A percentile compares a stretch with the other conserved stretches of the same genome.
Conservation (phyloP, 192 early-diverging fungal genomes). For the Allomyces javanicus region DNA sequence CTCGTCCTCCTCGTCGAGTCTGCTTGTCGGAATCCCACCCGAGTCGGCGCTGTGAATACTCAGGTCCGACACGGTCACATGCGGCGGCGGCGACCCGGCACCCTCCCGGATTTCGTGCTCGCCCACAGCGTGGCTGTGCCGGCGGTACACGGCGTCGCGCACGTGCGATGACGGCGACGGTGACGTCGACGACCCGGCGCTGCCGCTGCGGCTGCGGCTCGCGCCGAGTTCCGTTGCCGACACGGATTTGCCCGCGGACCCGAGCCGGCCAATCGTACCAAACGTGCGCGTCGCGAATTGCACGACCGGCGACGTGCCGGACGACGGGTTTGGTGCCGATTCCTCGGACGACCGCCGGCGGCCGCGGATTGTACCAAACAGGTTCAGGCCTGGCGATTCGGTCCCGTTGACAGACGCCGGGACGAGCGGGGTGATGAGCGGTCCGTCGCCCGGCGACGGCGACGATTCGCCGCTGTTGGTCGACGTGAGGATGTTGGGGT, state of each 20-base stretch:
- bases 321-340: neutral
- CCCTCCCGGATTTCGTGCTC: neutral
- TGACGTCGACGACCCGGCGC: no score
- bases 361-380: neutral
- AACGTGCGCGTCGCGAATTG: neutral
- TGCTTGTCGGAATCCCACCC: neutral
- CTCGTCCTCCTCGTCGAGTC: neutral
- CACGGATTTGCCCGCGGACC: neutral
- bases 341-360: neutral
- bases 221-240: no score
- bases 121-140: neutral
- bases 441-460: no score
- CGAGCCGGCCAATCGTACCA: neutral
- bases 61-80: neutral
- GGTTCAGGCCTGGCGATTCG: neutral
- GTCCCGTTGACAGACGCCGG: neutral
- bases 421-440: neutral
- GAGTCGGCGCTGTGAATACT: no score
- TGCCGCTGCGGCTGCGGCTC: no score
- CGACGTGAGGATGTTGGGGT: neutral
- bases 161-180: no score
- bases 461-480: neutral
- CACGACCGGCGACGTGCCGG: neutral
- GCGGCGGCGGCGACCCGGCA: neutral
- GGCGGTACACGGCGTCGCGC: no score